Base-by-base conservation (phyloP, 345 rosid species). In the Anacardium occidentale region DNA sequence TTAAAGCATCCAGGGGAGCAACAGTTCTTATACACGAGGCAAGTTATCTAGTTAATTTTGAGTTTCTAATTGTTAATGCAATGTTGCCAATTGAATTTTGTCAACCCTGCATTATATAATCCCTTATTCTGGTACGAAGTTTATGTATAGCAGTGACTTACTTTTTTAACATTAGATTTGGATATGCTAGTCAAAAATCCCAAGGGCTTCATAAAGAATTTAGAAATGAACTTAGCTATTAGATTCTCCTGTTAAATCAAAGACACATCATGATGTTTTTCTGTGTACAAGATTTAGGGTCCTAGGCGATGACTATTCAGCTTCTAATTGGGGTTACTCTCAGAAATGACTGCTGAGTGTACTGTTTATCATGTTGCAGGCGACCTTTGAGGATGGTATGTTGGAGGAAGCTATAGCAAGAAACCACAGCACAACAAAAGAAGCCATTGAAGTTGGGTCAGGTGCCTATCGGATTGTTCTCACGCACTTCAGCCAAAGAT, bases 401-500 rank as follows among this genome's bases (percentile, higher is more conserved):
- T 79, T 82, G 79, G 98, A 94, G 14, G 97, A 94, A 77, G 98
- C 98, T 17, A 71, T 92, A 37, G 94, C 92, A 0, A 89, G 78
- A 73, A 94, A 92, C 87, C 98, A 94, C 84, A 92, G 98, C 90
- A 94, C 98, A 7, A 92, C 97, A 3, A 85, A 86, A 82, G 98
- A 94, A 86, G 97, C 98, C 20, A 85, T 94, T 21, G 94, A 88
- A 61, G 81, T 88, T 7, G 97, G 98, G 15, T 75, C 95, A 0
- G 91, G 89, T 18, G 98, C 75, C 22, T 92, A 94, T 72, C 85
- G 94, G 3, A 85, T 94, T 52, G 62, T 94, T 83, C 94, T 94
- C 2, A 92, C 98, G 15, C 98, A 94, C 84, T 94, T 94, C 94
- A 94, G 98, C 85, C 98, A 92, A 84, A 78, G 98, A 82, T 92